Base-by-base conservation (phyloP, 495 filamentous ascomycete genomes). In the Aspergillus carlsbadensis region DNA sequence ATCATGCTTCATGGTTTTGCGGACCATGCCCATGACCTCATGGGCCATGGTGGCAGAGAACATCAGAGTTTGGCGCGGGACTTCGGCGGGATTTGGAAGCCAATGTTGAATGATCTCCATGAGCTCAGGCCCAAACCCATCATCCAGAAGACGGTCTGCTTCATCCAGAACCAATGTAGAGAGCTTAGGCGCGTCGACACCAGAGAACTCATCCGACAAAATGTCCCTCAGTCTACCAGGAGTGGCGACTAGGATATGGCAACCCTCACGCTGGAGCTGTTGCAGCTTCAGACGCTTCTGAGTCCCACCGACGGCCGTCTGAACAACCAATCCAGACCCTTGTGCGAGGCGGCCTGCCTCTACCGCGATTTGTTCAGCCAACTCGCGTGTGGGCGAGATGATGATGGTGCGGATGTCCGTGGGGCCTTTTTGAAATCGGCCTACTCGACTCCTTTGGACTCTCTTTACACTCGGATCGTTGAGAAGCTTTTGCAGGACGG, bases 311-410 rank as follows among this genome's bases (percentile, higher is more conserved):
- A 98, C 94, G 35, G 92, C 95, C 36, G 84, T 83, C 70, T 96
- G 91, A 21, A 96, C 87, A 17, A 86, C 70, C 31, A 98, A 69
- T 6, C 84, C 82, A 0, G 90, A 95, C 50, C 79, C 74, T 7
- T 36, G 39, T 4, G 81, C 80, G n/a, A 97, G 65, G 66, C 86
- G 93, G 40, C 58, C 72, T 2, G 94, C 92, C 66, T 98, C 94
- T 0, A 72, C 83, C 10, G 87, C 89, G 61, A 98, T 98, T 74
- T 98, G 94, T 68, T 96, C 90, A 4, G 94, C 94, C 58, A 98
- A 80, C 73, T 98, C 94, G 55, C 94, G 84, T 17, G 94, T 98
- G 8, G 94, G 94, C 0, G 95, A 98, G 57, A 98, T 84, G 65
- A 98, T 86, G 40, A 98, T 85, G 22, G 90, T 87, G 52, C 91